Base-by-base conservation (phyloP, 2,329 filamentous ascomycete genomes). In the Emydomyces testavorans region DNA sequence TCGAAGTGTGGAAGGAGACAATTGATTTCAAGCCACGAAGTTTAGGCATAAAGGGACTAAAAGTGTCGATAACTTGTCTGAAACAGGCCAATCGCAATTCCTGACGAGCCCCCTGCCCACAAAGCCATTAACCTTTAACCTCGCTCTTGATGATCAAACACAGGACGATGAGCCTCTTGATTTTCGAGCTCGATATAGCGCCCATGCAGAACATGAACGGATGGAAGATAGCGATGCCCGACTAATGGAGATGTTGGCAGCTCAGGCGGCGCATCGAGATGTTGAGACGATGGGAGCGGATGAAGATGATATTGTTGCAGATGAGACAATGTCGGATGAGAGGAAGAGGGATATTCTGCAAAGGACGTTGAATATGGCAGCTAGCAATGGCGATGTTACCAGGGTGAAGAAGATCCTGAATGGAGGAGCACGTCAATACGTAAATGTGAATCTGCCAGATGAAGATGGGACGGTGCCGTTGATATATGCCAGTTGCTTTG, bases 401-500 rank as follows among this genome's bases (percentile, higher is more conserved):
- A 80, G 88, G 52, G 82, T 98, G 39, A 75, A 77, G 55, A 82
- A 80, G 60, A 75, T 98, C 34, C 70, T 96, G 2, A 69, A 74
- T 36, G 88, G 88, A 15, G 79, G 79, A 49, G 83, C 85, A 11
- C 85, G 79, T 58, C 65, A 77, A 7, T 88, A 81, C 60, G 76
- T 96, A 50, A 83, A 96, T 64, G 77, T 95, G 55, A 85, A 98
- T 66, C 80, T 82, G 49, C 77, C 85, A 10, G 92, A 98, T 62
- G 85, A 94, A 58, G 92, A 98, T 63, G 92, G 92, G 13, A 96
- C 92, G 1, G 85, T 89, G n/a, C 87, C 92, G 1, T 70, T 98
- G 54, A 94, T 98, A 52, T 98, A 98, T 65, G 92, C 92, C 10
- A 94, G 89, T 71, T 98, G 92, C 62, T 98, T 98, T 73, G 89